phyloP scores from a whole-genome alignment of 495 filamentous ascomycete species.

The Ramalina intermedia region DNA sequence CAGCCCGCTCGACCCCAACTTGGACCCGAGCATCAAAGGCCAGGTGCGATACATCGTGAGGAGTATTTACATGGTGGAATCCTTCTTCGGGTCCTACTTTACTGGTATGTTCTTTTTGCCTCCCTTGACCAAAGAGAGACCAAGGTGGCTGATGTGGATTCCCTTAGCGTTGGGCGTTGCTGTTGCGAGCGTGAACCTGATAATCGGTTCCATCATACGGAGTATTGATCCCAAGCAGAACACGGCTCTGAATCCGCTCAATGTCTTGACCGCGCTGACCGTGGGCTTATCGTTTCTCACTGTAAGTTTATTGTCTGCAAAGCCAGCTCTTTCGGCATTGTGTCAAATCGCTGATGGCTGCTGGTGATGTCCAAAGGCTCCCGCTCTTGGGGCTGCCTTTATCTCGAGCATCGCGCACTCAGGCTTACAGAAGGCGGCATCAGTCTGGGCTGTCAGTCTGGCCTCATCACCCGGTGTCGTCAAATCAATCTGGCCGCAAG shows the following conservation, averaged over 20 bases:
- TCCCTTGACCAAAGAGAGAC: no score
- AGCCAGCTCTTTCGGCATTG: no score
- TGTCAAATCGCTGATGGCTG: no score
- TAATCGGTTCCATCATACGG: not conserved
- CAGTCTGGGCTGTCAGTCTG: not conserved
- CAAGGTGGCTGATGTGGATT: not conserved
- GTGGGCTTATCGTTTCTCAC: not conserved
- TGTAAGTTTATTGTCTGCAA: not conserved
- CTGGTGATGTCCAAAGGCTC: not conserved
- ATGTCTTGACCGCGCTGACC: not conserved
- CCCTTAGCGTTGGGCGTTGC: not conserved
- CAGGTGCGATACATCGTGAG: constrained; percentile 4
- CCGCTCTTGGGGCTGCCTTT: not conserved
- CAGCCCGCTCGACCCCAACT: not conserved
- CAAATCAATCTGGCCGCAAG: constrained; percentile 5
- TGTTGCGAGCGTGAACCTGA: not conserved
- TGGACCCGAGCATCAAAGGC: constrained; percentile 1
- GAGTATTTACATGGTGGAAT: constrained; percentile 4
- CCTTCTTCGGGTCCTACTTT: constrained; percentile 5
- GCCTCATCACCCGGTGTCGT: constrained; percentile 6
- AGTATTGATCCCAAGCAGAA: not conserved
- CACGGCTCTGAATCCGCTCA: not conserved
- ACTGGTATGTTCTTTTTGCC: not conserved
- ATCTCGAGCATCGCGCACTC: not conserved
- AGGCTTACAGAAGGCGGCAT: not conserved